A percentile compares a stretch with the other conserved stretches of the same genome.
phyloP scores from a whole-genome alignment of 2,329 filamentous ascomycete species.

The Emergomyces africanus region DNA sequence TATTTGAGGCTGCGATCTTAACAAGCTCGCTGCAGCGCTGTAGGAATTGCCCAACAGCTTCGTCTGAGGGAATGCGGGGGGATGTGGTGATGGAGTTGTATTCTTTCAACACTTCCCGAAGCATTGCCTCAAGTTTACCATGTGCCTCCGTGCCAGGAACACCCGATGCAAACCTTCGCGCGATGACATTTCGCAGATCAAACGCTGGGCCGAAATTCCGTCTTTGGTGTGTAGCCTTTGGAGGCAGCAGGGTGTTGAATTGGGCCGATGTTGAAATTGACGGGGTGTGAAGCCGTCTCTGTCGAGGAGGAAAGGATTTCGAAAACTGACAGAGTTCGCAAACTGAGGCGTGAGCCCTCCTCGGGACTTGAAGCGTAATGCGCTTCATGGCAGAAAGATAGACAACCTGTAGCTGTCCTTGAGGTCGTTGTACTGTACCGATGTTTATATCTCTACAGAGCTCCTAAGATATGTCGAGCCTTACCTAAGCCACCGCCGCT shows the following conservation, averaged over 20 bases:
- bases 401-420: neutral
- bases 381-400: slow-evolving; percentile 21
- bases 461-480: neutral
- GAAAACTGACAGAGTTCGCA: slow-evolving; percentile 30
- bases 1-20: slow-evolving; percentile 18
- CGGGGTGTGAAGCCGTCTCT: neutral
- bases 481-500: neutral
- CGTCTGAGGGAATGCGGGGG: slow-evolving; percentile 23
- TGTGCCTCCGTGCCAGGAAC: neutral
- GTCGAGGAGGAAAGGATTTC: slow-evolving; percentile 8
- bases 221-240: neutral
- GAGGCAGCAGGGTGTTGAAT: neutral
- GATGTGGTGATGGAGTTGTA: slow-evolving; percentile 18
- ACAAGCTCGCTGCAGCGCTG: slow-evolving; percentile 23
- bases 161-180: neutral
- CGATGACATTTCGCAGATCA: neutral
- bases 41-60: slow-evolving; percentile 22
- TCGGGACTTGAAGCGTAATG: slow-evolving; percentile 20
- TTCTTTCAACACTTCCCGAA: slow-evolving; percentile 18
- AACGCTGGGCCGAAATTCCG: neutral
- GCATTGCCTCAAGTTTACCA: slow-evolving; percentile 12
- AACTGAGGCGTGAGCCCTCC: slow-evolving; percentile 16
- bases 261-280: neutral
- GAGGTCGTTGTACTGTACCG: neutral
- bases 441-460: neutral